Evolutionary conservation across 2,329 filamentous ascomycete genomes (phyloP), one percentile per base, ranked within the genome.

Genomic region (Davidsoniella neocaledoniae): DNA sequence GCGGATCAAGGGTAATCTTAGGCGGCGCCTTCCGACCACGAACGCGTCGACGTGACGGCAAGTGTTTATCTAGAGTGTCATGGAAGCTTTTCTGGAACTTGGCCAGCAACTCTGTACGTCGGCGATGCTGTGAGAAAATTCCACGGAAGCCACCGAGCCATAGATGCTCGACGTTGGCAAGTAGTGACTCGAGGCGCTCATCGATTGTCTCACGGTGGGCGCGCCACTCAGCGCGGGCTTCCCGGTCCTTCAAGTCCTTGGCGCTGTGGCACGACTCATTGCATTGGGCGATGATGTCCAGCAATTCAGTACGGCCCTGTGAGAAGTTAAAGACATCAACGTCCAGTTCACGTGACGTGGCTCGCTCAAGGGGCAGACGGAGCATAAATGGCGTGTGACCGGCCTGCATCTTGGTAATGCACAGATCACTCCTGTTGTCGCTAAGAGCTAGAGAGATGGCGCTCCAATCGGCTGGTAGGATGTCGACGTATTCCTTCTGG

Each of bases 141-240:
- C 90, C 88, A 51, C 80, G 82, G 71, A 98, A 98, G 0, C 91
- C 91, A 45, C 90, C 88, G 4, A 98, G 76, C 91, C 91, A 98
- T 19, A 91, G 80, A 54, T 84, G 82, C 63, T 98, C 90, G 38
- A 98, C 83, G 53, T 86, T 93, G 49, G 79, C 71, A 1, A 98
- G 70, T 8, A 98, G 73, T 46, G 84, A 80, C 54, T 77, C 79
- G 21, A 98, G 71, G 8, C 86, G 79, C 29, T 68, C 66, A 60
- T 98, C 91, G 14, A 98, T 70, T 2, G 74, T 74, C 62, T 91
- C 82, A 12, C 93, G 77, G 60, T 88, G 83, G 4, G 75, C 76
- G 88, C 91, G 98, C 91, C 91, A 98, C 43, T 80, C 79, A 38
- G 76, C 76, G 61, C 86, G 87, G 25, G 83, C 80, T 36, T 80